Percentiles rank a stretch among this genome's conserved stretches.
Evolutionary conservation across 352 stramenopile species (phyloP).

Genomic region (Pythium chondricola): DNA sequence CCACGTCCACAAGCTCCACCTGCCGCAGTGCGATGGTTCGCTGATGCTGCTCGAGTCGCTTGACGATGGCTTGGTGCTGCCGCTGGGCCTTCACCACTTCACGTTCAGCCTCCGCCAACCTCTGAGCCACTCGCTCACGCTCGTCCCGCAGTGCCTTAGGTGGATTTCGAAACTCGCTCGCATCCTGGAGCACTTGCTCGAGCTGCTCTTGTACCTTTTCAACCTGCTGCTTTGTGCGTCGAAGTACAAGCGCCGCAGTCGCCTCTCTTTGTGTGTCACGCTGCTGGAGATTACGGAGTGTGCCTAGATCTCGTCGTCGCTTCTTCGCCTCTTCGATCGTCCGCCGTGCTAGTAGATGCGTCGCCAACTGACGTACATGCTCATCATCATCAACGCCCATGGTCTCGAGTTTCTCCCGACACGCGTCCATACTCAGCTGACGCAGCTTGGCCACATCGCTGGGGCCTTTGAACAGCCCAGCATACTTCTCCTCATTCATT

Average conservation of each 20-base stretch:
- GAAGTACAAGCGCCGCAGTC: conserved; percentile 27
- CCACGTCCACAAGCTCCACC: conserved; percentile 16
- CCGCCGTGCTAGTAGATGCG: conserved; percentile 40
- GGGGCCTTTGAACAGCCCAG: conserved; percentile 33
- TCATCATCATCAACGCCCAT: conserved; percentile 35
- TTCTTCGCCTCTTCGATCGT: conserved; percentile 26
- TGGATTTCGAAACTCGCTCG: conserved; percentile 54
- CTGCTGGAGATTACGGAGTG: conserved; percentile 17
- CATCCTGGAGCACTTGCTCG: conserved; percentile 37
- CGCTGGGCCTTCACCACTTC: conserved; percentile 11
- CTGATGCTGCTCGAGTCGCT: conserved; percentile 4
- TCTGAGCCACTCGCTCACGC: conserved; percentile 21
- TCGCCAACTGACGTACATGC: conserved; percentile 46
- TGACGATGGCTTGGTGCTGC: conserved; percentile 11
- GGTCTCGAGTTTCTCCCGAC: conserved; percentile 23
- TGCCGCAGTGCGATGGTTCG: conserved; percentile 18
- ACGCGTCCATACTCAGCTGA: conserved; percentile 21
- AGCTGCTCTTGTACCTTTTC: conserved; percentile 23
- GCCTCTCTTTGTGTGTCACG: conserved; percentile 20
- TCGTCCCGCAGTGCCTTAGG: conserved; percentile 40
- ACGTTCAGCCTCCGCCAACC: conserved; percentile 26
- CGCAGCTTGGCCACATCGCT: conserved; percentile 7
- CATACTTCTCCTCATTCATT: conserved; percentile 35
- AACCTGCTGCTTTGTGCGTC: conserved; percentile 15
- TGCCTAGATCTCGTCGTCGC: conserved; percentile 13